phyloP scores from a whole-genome alignment of 805 yeast species.

The Millerozyma acaciae region DNA sequence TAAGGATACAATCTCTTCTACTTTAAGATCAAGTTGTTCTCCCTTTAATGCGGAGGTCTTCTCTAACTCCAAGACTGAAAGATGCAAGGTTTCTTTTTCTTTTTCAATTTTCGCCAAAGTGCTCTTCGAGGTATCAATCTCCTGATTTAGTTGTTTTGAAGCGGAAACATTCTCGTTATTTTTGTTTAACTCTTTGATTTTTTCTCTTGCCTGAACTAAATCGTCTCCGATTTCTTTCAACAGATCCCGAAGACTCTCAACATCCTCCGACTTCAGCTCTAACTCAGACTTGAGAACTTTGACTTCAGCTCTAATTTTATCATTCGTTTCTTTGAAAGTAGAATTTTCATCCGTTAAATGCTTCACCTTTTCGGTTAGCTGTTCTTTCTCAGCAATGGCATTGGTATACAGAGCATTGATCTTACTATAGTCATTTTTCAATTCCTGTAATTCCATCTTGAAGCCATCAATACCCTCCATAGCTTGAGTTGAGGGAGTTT shows the following conservation, averaged over 20 bases:
- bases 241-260: constrained; percentile 72
- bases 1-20: constrained; percentile 12
- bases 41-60: no score
- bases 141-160: constrained; percentile 2
- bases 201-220: constrained; percentile 64
- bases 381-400: no score
- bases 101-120: background rate
- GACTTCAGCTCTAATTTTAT: background rate
- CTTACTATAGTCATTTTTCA: no score
- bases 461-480: no score
- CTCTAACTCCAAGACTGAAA: no score
- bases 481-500: no score
- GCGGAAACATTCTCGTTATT: no score
- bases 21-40: constrained; percentile 8
- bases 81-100: constrained; percentile 6
- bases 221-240: constrained; percentile 74
- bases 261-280: constrained; percentile 52
- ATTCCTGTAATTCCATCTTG: no score
- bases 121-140: background rate
- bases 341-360: no score
- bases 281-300: constrained; percentile 17
- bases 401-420: no score
- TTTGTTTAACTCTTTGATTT: constrained; percentile 39
- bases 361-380: no score
- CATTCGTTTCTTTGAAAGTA: background rate